Conservation (phyloP, 495 filamentous ascomycete genomes). For the Chaetomidium leptoderma region DNA sequence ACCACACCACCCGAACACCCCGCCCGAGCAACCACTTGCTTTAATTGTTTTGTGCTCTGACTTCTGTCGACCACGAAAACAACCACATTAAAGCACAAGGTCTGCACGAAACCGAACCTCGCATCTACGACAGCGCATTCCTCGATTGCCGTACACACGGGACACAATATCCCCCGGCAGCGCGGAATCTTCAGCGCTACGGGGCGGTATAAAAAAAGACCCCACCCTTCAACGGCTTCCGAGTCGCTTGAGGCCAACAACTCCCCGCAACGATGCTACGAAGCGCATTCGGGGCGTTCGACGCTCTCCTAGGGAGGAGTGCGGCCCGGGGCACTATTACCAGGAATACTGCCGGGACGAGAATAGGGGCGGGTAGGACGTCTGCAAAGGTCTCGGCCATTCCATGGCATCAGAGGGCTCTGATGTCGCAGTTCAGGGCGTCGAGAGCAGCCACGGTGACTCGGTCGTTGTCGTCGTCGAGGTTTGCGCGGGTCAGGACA, state of each 20-base stretch:
- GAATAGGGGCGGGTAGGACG: slow-evolving; percentile 8
- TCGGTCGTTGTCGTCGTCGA: not conserved
- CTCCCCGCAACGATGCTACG: slow-evolving; percentile 24
- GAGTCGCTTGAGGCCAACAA: no score
- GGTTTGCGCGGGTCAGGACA: slow-evolving; percentile 7
- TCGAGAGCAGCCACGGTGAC: slow-evolving; percentile 6
- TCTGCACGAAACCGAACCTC: no score
- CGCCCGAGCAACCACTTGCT: no score
- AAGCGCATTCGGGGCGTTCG: slow-evolving; percentile 21
- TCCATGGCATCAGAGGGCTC: slow-evolving; percentile 15
- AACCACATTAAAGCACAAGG: no score
- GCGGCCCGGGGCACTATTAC: not conserved
- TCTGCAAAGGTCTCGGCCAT: slow-evolving; percentile 9
- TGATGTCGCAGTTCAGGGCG: slow-evolving; percentile 22
- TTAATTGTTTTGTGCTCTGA: not conserved
- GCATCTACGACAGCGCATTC: no score
- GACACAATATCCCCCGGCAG: no score
- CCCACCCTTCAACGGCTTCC: no score
- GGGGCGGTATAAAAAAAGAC: not conserved
- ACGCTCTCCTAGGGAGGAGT: slow-evolving; percentile 17
- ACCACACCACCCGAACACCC: slow-evolving; percentile 9
- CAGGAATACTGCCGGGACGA: not conserved
- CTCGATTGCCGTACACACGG: no score
- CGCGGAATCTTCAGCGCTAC: not conserved
- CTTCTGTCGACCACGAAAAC: not conserved